These are phyloP conservation scores for Ustilaginoidea virens DNA, from an alignment of 2,329 filamentous ascomycete genomes.

Conservation along the genomic window DNA sequence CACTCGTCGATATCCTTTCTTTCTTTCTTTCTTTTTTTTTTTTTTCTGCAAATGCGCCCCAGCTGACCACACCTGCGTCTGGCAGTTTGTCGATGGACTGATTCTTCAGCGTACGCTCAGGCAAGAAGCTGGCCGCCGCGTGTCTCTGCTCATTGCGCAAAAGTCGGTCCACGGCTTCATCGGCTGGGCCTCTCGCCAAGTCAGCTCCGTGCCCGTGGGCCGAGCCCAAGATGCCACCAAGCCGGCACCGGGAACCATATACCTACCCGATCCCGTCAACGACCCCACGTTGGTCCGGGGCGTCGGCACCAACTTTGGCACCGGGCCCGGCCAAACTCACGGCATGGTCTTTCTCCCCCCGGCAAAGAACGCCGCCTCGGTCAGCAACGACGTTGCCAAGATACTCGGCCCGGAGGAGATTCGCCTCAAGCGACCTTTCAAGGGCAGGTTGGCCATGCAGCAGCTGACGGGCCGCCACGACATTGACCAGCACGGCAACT, in stretches of 20 bases:
- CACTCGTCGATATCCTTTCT: too few species aligned
- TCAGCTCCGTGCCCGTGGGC: constrained; percentile 85
- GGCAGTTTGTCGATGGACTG: constrained; percentile 91
- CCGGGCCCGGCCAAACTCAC: constrained; percentile 52
- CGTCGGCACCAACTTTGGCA: constrained; percentile 68
- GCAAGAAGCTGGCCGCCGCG: constrained; percentile 72
- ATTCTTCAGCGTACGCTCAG: constrained; percentile 85
- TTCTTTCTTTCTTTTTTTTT: too few species aligned
- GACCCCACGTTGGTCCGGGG: constrained; percentile 70
- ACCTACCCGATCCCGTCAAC: constrained; percentile 74
- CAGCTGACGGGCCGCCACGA: constrained; percentile 74
- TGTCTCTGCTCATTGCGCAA: constrained; percentile 85
- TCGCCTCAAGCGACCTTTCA: constrained; percentile 76
- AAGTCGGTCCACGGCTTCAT: constrained; percentile 94
- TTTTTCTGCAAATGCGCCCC: too few species aligned
- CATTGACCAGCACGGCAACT: constrained; percentile 48
- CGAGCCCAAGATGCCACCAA: constrained; percentile 82
- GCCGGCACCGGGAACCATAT: constrained; percentile 63
- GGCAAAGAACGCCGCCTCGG: constrained; percentile 58
- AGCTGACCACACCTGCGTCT: too few species aligned
- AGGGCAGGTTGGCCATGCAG: constrained; percentile 54
- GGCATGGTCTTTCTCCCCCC: constrained; percentile 80
- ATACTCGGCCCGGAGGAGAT: constrained; percentile 70
- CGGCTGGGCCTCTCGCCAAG: constrained; percentile 68
- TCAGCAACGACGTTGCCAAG: constrained; percentile 71